Percentiles rank a stretch among this genome's conserved stretches.
phyloP scores from a whole-genome alignment of 768 basidiomycete genomes.

The Coprinopsis marcescibilis region DNA sequence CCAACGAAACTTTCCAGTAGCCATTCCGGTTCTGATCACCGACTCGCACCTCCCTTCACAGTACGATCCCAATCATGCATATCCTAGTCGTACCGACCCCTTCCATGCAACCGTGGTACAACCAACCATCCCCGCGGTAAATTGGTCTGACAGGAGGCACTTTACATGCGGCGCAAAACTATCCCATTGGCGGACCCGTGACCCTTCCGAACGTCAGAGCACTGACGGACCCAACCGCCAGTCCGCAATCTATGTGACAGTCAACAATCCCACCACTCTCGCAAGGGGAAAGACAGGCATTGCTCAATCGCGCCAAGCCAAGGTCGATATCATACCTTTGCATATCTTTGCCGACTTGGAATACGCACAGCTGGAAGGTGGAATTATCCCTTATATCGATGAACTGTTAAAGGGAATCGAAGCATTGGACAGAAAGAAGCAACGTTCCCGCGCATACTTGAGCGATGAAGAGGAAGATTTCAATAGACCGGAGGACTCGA shows the following conservation, averaged over 20 bases:
- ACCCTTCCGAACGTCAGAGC: conserved; percentile 13
- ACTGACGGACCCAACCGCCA: neutral
- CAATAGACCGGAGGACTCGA: neutral
- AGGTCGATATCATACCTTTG: conserved; percentile 51
- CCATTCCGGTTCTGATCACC: conserved; percentile 67
- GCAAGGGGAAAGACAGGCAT: neutral
- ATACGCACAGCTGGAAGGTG: conserved; percentile 31
- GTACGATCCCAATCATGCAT: conserved; percentile 40
- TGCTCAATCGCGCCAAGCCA: conserved; percentile 17
- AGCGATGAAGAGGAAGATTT: conserved; percentile 2
- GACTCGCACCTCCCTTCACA: conserved; percentile 63
- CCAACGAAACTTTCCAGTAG: conserved; percentile 14
- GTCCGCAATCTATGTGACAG: neutral
- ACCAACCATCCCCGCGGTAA: conserved; percentile 52
- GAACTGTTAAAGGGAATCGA: conserved; percentile 17
- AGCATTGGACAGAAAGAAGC: neutral
- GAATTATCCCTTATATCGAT: conserved; percentile 44
- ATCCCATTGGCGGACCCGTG: conserved; percentile 55
- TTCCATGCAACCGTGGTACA: conserved; percentile 22
- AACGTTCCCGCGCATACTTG: neutral
- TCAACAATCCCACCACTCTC: neutral
- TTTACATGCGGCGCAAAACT: conserved; percentile 42
- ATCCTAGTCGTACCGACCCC: conserved; percentile 26
- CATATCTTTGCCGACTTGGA: conserved; percentile 75
- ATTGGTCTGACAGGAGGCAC: conserved; percentile 53